Evolutionary conservation across 192 early-diverging fungal genomes (phyloP), one percentile per base, ranked within the genome.

Genomic region (Haplosporangium gracile): DNA sequence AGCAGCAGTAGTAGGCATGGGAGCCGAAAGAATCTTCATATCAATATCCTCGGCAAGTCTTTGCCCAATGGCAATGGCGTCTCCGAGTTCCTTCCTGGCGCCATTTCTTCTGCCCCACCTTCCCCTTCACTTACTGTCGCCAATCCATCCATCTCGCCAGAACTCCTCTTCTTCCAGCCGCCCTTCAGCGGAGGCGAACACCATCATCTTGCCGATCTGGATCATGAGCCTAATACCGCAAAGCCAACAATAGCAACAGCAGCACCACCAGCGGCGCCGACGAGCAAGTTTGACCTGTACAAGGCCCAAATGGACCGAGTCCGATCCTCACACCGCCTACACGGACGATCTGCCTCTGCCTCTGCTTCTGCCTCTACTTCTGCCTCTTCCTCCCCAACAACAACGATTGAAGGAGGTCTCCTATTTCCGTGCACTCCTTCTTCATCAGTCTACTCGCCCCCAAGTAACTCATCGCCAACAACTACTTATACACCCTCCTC

Each of bases 221-320:
- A 65, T 29, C 26, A 65, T 57, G 73, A 55, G 73, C 51, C 47
- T 20, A 20, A 18, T 47, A 34, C 22, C 34, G 32, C 13, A 16
- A 51, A 51, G 49, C n/a, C 51, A 13, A 75, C 53, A 60, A 40
- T 10, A 60, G 22, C 29, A 60, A 11, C 60, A 47, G 39, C 57
- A 57, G 29, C 78, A 32, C 60, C 68, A 42, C 20, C 73, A 11
- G 68, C 70, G 2, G 68, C 75, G 0, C 36, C 72, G 0, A n/a
- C 74, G 20, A 85, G 82, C 78, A 85, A 85, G 45, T 85, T 85
- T 68, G 82, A 85, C 36, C 72, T 51, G 47, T 79, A 79, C 57
- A 79, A 68, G 73, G 82, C 82, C 5, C 82, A 85, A 42, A 85
- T 71, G 73, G 74, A 79, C 55, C 72, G 77, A 34, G 47, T 63